Base-by-base conservation (phyloP, 768 basidiomycete genomes). In the Rickenella mellea region DNA sequence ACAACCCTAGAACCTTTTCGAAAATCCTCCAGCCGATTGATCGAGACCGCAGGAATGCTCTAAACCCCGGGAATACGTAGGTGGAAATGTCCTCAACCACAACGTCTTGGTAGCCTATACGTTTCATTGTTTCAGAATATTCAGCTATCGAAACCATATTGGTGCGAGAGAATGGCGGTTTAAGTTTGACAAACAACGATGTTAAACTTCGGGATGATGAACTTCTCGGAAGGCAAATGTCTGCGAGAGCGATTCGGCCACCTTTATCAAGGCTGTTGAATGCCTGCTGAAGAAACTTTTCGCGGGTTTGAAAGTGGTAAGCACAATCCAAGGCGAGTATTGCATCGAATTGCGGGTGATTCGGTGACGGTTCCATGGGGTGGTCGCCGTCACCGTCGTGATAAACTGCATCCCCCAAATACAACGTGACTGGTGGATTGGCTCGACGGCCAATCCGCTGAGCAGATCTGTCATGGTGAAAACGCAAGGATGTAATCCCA, bases 311-410 rank as follows among this genome's bases (percentile, higher is more conserved):
- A 53, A 81, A 83, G 52, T 84, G 80, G 52, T 81, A 83, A 2
- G 79, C 80, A 48, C 80, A 83, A 52, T 84, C 81, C 11, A 82
- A 62, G 0, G 76, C 78, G 20, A 80, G 62, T 26, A 83, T 71
- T 14, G 61, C 58, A 43, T 75, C 69, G 51, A 70, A 81, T 11
- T 40, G 27, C 11, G 42, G 39, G 8, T 31, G 35, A 10, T 39
- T 37, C 5, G 60, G 53, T 4, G 58, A 50, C 7, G 68, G 62
- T 45, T 66, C 54, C 9, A 78, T 60, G 21, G 78, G 79, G 46
- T 76, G 76, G 7, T 46, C 40, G 15, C 41, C 20, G 7, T 39
- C 45, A 5, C 54, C 47, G 22, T 54, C 48, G 10, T 51, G 55
- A 52, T 55, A 71, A 21, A 81, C 58, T 4, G 78, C 80, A 54